Evolutionary conservation across 345 rosid genomes (phyloP), one percentile per base, ranked within the genome.

Genomic region (Murraya koenigii): DNA sequence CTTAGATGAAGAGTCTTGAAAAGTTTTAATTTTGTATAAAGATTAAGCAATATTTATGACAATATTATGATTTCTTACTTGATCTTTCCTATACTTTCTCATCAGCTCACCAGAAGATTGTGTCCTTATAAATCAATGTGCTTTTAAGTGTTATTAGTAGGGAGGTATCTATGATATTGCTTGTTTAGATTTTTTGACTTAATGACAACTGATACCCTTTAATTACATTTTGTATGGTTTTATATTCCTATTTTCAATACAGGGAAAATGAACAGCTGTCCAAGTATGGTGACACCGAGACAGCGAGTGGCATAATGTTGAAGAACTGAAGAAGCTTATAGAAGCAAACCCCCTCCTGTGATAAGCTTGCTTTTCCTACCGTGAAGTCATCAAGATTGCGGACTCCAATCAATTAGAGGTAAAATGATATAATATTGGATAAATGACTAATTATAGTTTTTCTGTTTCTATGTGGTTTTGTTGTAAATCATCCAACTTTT

Each of bases 271-370:
- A 89, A 81, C 92, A 91, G 83, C 85, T 91, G 26, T 89, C 94
- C 70, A 91, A 89, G 76, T 89, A 89, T 78, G 94, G 94, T 15
- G 94, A 91, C 64, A 86, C 92, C n/a, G 88, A 89, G 77, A 84
- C 92, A 64, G 94, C 91, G 64, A 89, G 94, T 28, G 77, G 86
- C 81, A 87, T 89, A 82, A 89, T 91, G 94, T 80, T 89, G 88
- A 77, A 79, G 92, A 89, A 85, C 86, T 91, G 5, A 89, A 89
- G 75, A 89, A 89, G 78, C 90, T 91, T 22, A 91, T 89, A 38
- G 95, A 91, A 83, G 93, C 93, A 77, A 91, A 89, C 81, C 95
- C 95, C 54, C 85, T 91, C 88, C 68, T 92, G 91, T 13, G 93
- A 91, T 80, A 89, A 91, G 83, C 92, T 88, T 74, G 84, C 80